phyloP scores from a whole-genome alignment of 2,329 filamentous ascomycete species.

The Grosmannia clavigera region DNA sequence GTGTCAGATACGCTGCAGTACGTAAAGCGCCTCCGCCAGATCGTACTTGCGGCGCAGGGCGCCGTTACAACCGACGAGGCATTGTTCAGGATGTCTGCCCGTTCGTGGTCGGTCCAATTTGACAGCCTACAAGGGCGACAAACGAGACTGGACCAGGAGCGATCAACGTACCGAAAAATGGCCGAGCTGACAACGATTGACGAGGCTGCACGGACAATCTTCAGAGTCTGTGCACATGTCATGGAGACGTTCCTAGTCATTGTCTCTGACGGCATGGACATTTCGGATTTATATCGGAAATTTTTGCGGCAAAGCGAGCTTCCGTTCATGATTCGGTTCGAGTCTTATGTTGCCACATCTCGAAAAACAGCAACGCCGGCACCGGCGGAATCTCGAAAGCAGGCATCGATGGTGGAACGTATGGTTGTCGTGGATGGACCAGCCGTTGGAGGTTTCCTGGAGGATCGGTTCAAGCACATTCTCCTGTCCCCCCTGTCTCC shows the following conservation, averaged over 20 bases:
- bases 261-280: neutral
- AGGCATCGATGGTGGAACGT: slow-evolving; percentile 7
- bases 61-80: neutral
- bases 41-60: neutral
- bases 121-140: neutral
- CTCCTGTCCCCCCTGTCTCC: slow-evolving; percentile 3
- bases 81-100: neutral
- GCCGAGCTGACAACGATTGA: slow-evolving; percentile 8
- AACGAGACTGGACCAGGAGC: neutral
- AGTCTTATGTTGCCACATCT: neutral
- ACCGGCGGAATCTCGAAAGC: neutral
- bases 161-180: slow-evolving; percentile 9
- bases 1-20: slow-evolving; percentile 7
- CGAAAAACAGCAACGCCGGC: neutral
- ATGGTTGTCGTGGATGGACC: slow-evolving; percentile 7
- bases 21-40: slow-evolving; percentile 3
- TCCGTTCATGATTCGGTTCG: slow-evolving; percentile 6
- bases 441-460: slow-evolving; percentile 3
- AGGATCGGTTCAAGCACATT: slow-evolving; percentile 4
- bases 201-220: neutral
- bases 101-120: neutral
- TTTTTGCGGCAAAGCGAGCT: slow-evolving; percentile 6
- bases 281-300: neutral
- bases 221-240: neutral
- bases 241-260: slow-evolving; percentile 8